A percentile compares a stretch with the other conserved stretches of the same genome.
Evolutionary conservation across 306 rosid genomes (phyloP).

Genomic region (Casuarina glauca): DNA sequence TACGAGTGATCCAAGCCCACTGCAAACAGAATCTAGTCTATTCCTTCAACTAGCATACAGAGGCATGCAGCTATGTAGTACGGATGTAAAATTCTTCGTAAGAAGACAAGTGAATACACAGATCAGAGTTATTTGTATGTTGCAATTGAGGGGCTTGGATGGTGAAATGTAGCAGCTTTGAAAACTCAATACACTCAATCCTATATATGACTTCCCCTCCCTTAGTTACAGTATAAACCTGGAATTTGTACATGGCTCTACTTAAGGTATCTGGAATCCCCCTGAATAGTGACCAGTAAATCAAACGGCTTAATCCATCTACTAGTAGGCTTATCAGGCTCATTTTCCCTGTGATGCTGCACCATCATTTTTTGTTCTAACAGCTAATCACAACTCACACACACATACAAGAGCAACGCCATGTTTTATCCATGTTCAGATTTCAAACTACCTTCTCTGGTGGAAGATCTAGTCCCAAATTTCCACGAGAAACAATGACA

Average conservation of each 20-base stretch:
- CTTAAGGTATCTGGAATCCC: not conserved
- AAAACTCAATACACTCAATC: not conserved
- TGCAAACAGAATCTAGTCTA: not conserved
- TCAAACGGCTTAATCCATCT: not conserved
- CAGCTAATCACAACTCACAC: not conserved
- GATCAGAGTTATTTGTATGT: no score
- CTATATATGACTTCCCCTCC: not conserved
- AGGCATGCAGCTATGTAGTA: not conserved
- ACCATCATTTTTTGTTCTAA: not conserved
- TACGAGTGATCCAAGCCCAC: not conserved
- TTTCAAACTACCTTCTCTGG: conserved; percentile 78
- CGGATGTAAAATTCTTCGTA: no score
- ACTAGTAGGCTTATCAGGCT: not conserved
- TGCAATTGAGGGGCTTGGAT: no score
- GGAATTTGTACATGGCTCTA: not conserved
- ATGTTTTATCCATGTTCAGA: not conserved
- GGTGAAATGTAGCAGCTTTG: not conserved
- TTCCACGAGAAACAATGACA: conserved; percentile 87
- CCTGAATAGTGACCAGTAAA: not conserved
- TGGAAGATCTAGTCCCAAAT: conserved; percentile 94
- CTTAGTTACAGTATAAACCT: not conserved
- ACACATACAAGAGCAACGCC: not conserved
- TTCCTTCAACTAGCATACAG: not conserved
- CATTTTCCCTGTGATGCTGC: not conserved
- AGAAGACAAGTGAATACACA: no score